These are phyloP conservation scores for Penicillium ochrochloron DNA, from an alignment of 495 filamentous ascomycete species.

Conservation along the genomic window DNA sequence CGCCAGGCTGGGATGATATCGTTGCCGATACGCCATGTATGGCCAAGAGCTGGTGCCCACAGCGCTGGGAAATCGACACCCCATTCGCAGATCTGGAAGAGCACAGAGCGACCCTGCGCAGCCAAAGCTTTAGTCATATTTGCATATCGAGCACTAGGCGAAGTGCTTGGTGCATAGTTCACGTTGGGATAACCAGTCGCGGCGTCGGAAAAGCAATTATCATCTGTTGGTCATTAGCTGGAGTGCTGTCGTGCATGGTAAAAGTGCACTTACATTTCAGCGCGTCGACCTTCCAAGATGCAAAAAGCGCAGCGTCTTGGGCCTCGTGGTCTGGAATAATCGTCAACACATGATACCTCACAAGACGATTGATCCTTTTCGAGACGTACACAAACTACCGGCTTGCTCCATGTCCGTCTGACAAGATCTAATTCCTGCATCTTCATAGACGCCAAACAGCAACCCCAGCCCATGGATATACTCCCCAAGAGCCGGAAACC, in stretches of 20 bases:
- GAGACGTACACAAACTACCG: conserved; percentile 36
- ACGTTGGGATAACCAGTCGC: conserved; percentile 40
- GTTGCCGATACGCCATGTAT: conserved; percentile 58
- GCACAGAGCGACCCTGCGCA: conserved; percentile 36
- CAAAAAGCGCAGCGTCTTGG: conserved; percentile 49
- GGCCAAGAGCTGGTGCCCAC: conserved; percentile 53
- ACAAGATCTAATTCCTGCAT: conserved; percentile 48
- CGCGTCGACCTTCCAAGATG: conserved; percentile 49
- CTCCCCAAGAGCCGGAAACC: conserved; percentile 52
- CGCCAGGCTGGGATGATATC: conserved; percentile 60
- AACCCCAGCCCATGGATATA: conserved; percentile 54
- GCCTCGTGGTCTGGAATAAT: conserved; percentile 42
- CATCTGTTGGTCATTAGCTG: conserved; percentile 32
- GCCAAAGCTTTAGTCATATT: conserved; percentile 40
- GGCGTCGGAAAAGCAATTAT: conserved; percentile 56
- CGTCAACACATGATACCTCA: conserved; percentile 17
- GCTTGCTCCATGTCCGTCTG: conserved; percentile 32
- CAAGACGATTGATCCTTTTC: neutral
- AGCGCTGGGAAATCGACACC: conserved; percentile 52
- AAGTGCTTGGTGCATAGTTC: conserved; percentile 44
- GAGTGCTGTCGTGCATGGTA: neutral
- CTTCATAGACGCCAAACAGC: conserved; percentile 61
- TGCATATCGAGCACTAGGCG: conserved; percentile 34
- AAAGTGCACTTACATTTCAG: conserved; percentile 42
- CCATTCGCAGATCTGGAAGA: conserved; percentile 60